Conservation (phyloP, 2,329 filamentous ascomycete genomes). For the Dothideomycetes sp. region DNA sequence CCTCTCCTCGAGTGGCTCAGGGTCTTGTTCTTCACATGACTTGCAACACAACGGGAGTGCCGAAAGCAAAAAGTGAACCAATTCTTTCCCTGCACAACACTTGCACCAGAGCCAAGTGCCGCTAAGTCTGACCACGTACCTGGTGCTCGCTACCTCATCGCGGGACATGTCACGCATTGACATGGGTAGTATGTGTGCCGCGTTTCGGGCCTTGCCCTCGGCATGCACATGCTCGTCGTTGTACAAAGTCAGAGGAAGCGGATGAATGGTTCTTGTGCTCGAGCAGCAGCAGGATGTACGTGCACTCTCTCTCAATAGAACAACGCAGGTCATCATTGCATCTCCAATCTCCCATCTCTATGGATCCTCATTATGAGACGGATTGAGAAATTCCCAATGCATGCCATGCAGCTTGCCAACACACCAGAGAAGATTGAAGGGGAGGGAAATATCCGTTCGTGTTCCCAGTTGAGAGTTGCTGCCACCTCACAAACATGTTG, state of each 20-base stretch:
- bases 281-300: constrained; percentile 9
- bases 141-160: constrained; percentile 2
- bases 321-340: constrained; percentile 5
- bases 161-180: constrained; percentile 11
- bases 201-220: constrained; percentile 7
- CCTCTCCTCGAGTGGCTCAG: background rate
- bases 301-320: no score
- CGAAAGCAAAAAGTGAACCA: constrained; percentile 3
- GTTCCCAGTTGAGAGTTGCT: no score
- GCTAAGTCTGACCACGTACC: constrained; percentile 9
- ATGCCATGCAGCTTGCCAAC: constrained; percentile 11
- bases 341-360: constrained; percentile 5
- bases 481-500: no score
- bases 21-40: constrained; percentile 8
- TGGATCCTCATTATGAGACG: constrained; percentile 7
- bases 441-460: no score
- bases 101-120: constrained; percentile 1
- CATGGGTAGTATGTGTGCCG: background rate
- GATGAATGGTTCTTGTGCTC: no score
- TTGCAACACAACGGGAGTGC: no score
- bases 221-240: constrained; percentile 12
- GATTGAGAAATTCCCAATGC: constrained; percentile 8
- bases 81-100: constrained; percentile 6
- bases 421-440: constrained; percentile 11
- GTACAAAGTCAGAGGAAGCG: constrained; percentile 8